phyloP scores from a whole-genome alignment of 140 eudicot species.

The Cichorium intybus region DNA sequence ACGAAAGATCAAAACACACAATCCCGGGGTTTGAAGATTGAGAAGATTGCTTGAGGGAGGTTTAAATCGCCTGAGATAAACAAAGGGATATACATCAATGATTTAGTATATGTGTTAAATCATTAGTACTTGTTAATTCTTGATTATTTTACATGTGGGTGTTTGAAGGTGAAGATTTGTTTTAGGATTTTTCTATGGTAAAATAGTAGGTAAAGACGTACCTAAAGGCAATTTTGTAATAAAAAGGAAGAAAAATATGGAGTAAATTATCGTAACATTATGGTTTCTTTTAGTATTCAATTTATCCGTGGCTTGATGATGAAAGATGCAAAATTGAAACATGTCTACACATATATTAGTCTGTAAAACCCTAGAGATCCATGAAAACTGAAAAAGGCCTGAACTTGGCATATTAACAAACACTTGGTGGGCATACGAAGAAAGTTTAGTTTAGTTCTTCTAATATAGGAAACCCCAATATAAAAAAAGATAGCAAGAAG shows the following conservation, averaged over 20 bases:
- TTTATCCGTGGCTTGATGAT: no score
- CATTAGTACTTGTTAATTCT: not conserved
- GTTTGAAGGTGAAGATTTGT: not conserved
- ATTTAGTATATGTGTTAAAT: not conserved
- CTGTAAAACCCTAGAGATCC: not conserved
- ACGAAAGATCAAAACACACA: no score
- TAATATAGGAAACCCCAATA: not conserved
- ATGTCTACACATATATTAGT: not conserved
- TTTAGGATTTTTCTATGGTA: not conserved
- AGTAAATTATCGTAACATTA: not conserved
- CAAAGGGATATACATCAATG: not conserved
- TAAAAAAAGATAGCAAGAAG: not conserved
- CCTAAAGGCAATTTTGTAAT: not conserved
- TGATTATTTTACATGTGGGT: not conserved
- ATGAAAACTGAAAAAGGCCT: not conserved
- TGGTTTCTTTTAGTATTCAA: no score
- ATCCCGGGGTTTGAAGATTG: no score
- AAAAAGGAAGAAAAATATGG: not conserved
- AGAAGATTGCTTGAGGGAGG: no score
- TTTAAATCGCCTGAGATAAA: not conserved
- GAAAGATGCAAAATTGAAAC: no score
- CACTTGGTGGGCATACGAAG: no score
- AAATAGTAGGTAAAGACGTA: not conserved
- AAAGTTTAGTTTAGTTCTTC: not conserved
- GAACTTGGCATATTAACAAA: not conserved